Conservation (phyloP, 768 basidiomycete species). For the Mycena olivaceomarginata region DNA sequence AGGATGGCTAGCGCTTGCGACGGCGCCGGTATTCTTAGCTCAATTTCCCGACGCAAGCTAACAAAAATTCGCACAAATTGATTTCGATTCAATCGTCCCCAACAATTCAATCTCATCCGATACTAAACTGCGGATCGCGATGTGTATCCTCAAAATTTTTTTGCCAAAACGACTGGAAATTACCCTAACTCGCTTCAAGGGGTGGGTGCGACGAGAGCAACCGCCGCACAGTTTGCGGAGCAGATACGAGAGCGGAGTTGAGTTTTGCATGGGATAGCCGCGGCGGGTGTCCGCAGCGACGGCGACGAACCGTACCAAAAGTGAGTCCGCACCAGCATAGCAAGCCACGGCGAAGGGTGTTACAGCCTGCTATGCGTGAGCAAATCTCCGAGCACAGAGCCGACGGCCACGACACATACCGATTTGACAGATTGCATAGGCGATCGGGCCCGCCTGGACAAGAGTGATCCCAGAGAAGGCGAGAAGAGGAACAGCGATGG, state of each 20-base stretch:
- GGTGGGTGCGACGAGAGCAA: slow-evolving; percentile 59
- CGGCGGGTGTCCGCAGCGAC: slow-evolving; percentile 57
- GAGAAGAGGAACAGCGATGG: slow-evolving; percentile 10
- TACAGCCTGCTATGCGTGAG: slow-evolving; percentile 53
- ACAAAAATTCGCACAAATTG: too few relatives aligned
- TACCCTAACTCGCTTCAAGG: slow-evolving; percentile 47
- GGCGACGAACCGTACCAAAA: slow-evolving; percentile 64
- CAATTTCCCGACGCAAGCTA: too few relatives aligned
- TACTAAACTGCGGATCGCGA: too few relatives aligned
- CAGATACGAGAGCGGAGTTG: slow-evolving; percentile 63
- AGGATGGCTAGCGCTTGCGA: too few relatives aligned
- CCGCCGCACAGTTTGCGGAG: slow-evolving; percentile 60
- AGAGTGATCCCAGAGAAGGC: slow-evolving; percentile 11
- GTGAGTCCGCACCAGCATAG: slow-evolving; percentile 62
- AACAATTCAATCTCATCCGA: too few relatives aligned
- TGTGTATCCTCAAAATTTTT: not conserved
- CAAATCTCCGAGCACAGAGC: too few relatives aligned
- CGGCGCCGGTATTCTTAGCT: too few relatives aligned
- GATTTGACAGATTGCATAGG: slow-evolving; percentile 65
- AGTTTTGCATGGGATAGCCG: slow-evolving; percentile 61
- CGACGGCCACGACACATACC: slow-evolving; percentile 48
- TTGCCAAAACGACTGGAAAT: not conserved
- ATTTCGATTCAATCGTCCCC: too few relatives aligned
- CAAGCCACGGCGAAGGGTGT: slow-evolving; percentile 61
- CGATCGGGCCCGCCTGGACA: slow-evolving; percentile 56